Evolutionary conservation across 208 protist species (phyloP).

Genomic region (Trypanosoma caninum): DNA sequence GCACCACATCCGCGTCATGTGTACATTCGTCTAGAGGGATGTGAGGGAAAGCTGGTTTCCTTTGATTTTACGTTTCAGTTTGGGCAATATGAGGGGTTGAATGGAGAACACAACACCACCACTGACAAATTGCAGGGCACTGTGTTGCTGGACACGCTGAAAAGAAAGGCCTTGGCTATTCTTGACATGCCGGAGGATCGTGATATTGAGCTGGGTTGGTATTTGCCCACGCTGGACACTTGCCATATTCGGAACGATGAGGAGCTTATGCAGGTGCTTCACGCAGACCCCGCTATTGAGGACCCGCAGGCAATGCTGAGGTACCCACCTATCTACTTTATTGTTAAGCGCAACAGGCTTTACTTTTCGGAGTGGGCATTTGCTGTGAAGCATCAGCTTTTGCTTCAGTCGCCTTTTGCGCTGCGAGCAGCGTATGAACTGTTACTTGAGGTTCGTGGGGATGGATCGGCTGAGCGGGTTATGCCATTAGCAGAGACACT

Average conservation of each 20-base stretch:
- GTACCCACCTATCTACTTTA: slow-evolving; percentile 89
- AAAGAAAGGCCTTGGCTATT: slow-evolving; percentile 29
- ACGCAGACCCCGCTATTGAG: slow-evolving; percentile 80
- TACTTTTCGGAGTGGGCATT: slow-evolving; percentile 89
- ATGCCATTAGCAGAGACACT: slow-evolving; percentile 68
- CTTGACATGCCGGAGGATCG: slow-evolving; percentile 66
- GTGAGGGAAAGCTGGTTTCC: slow-evolving; percentile 77
- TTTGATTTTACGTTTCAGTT: slow-evolving; percentile 75
- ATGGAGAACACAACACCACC: neutral
- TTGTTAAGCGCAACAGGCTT: slow-evolving; percentile 73
- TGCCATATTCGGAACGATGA: slow-evolving; percentile 67
- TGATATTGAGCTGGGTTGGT: slow-evolving; percentile 79
- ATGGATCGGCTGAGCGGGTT: slow-evolving; percentile 60
- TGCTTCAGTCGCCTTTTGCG: slow-evolving; percentile 84
- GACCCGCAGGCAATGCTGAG: slow-evolving; percentile 49
- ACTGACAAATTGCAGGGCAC: slow-evolving; percentile 10
- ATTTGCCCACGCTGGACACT: slow-evolving; percentile 83
- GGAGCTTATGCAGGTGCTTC: slow-evolving; percentile 73
- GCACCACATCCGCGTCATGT: slow-evolving; percentile 78
- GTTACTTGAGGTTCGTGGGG: slow-evolving; percentile 77
- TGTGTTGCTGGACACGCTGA: slow-evolving; percentile 39
- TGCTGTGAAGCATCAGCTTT: slow-evolving; percentile 86
- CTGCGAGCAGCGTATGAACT: slow-evolving; percentile 72
- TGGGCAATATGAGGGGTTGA: neutral
- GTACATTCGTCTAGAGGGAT: slow-evolving; percentile 80